Evolutionary conservation across 2,329 filamentous ascomycete species (phyloP).

Genomic region (Sporothrix pseudoabietina): DNA sequence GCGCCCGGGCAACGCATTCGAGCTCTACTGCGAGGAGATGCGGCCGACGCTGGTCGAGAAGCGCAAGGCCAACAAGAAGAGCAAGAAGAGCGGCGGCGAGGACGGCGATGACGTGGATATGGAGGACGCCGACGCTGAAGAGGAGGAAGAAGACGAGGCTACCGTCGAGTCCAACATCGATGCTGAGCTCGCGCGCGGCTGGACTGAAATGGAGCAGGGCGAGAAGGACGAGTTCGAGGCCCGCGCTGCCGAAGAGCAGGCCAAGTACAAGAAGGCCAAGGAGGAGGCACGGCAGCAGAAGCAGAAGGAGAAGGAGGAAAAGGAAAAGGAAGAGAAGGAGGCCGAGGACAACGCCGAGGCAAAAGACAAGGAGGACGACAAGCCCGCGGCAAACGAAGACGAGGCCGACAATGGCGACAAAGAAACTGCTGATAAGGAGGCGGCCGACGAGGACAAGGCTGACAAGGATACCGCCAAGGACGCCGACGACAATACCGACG

Average conservation of each 20-base stretch:
- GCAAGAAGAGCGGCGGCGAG: constrained; percentile 31
- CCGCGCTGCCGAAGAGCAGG: constrained; percentile 46
- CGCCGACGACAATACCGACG: neutral
- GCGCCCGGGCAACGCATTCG: constrained; percentile 54
- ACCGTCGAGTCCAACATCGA: constrained; percentile 45
- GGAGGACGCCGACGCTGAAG: constrained; percentile 36
- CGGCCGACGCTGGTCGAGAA: constrained; percentile 51
- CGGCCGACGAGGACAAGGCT: neutral
- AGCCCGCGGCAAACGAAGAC: neutral
- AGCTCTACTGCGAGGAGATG: constrained; percentile 57
- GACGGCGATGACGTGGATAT: constrained; percentile 47
- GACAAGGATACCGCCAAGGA: neutral
- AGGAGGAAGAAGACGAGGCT: constrained; percentile 29
- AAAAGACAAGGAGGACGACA: neutral
- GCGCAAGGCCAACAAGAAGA: constrained; percentile 41
- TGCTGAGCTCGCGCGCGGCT: constrained; percentile 57
- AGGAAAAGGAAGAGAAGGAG: constrained; percentile 24
- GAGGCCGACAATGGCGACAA: neutral
- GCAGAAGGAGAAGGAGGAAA: constrained; percentile 28
- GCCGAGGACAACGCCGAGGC: neutral
- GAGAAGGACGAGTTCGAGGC: constrained; percentile 54
- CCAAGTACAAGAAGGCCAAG: constrained; percentile 49
- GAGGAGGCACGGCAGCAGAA: constrained; percentile 38
- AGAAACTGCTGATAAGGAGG: neutral
- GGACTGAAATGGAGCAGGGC: constrained; percentile 55